A percentile compares a stretch with the other conserved stretches of the same genome.
Conservation (phyloP, 2,329 filamentous ascomycete species). For the Aspergillus uvarum region DNA sequence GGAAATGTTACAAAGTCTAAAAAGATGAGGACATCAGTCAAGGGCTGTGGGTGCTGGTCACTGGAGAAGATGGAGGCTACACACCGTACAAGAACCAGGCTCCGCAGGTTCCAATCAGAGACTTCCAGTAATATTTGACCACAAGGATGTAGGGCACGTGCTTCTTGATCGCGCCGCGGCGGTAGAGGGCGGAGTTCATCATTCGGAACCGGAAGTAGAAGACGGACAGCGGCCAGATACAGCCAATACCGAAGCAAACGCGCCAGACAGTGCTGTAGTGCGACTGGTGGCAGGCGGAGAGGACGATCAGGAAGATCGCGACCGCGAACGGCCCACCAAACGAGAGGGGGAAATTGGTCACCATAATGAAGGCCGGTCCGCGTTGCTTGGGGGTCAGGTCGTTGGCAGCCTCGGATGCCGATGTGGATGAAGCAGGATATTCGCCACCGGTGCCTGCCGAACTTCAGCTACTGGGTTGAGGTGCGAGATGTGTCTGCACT, state of each 20-base stretch:
- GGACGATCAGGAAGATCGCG: slow-evolving; percentile 1
- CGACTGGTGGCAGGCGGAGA: slow-evolving; percentile 2
- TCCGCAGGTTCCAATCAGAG: slow-evolving; percentile 2
- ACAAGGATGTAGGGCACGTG: not conserved
- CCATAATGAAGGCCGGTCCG: slow-evolving; percentile 4
- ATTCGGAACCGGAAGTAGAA: slow-evolving; percentile 7
- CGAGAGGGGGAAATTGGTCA: slow-evolving; percentile 3
- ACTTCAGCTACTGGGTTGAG: not conserved
- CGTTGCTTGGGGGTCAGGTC: not conserved
- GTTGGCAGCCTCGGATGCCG: slow-evolving; percentile 5
- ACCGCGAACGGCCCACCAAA: slow-evolving; percentile 3
- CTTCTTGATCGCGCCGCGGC: slow-evolving; percentile 6
- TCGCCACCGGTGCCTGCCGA: slow-evolving; percentile 2
- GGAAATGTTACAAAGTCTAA: slow-evolving; percentile 5
- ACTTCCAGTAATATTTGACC: slow-evolving; percentile 5
- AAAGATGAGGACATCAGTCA: too few species aligned
- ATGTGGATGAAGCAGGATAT: slow-evolving; percentile 1
- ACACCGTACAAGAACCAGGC: slow-evolving; percentile 7
- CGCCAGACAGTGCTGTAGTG: slow-evolving; percentile 8
- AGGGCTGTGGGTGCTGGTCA: too few species aligned
- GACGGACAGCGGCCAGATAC: slow-evolving; percentile 5
- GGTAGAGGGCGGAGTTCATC: slow-evolving; percentile 6
- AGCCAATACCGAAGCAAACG: slow-evolving; percentile 6
- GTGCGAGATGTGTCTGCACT: not conserved
- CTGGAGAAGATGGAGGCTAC: not conserved